These are phyloP conservation scores for Chlorociboria aeruginascens DNA, from an alignment of 495 filamentous ascomycete genomes.

Conservation along the genomic window DNA sequence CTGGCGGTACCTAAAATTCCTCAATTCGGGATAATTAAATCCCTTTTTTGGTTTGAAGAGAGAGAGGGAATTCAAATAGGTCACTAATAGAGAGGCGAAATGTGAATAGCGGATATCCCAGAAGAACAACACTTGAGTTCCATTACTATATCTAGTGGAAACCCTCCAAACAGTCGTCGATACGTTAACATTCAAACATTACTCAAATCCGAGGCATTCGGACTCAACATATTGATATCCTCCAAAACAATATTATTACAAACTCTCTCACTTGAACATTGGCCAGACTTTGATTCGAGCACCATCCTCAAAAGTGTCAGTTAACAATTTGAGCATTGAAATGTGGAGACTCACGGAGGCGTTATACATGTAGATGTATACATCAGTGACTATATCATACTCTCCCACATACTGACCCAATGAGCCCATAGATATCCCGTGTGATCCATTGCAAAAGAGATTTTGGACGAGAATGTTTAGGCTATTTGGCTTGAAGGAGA, in stretches of 20 bases:
- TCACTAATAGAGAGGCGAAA: too few species aligned
- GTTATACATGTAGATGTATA: conserved; percentile 55
- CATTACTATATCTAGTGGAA: conserved; percentile 15
- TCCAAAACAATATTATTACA: conserved; percentile 41
- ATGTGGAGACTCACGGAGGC: conserved; percentile 26
- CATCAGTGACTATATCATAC: conserved; percentile 52
- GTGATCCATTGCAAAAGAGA: conserved; percentile 57
- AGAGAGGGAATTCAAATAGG: too few species aligned
- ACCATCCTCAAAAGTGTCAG: conserved; percentile 30
- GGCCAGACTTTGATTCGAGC: conserved; percentile 67
- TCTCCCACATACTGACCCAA: conserved; percentile 54
- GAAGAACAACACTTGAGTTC: too few species aligned
- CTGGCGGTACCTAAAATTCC: too few species aligned
- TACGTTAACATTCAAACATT: conserved; percentile 41
- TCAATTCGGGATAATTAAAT: too few species aligned
- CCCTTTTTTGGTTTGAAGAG: too few species aligned
- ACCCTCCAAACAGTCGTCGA: conserved; percentile 17
- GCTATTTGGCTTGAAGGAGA: conserved; percentile 69
- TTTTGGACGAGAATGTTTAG: conserved; percentile 65
- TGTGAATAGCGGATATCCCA: too few species aligned
- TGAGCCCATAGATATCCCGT: conserved; percentile 61
- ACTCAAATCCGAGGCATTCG: conserved; percentile 35
- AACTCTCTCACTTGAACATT: conserved; percentile 38
- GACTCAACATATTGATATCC: conserved; percentile 39
- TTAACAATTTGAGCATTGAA: neutral